Evolutionary conservation across 768 basidiomycete species (phyloP).

Genomic region (Gymnopilus junonius): DNA sequence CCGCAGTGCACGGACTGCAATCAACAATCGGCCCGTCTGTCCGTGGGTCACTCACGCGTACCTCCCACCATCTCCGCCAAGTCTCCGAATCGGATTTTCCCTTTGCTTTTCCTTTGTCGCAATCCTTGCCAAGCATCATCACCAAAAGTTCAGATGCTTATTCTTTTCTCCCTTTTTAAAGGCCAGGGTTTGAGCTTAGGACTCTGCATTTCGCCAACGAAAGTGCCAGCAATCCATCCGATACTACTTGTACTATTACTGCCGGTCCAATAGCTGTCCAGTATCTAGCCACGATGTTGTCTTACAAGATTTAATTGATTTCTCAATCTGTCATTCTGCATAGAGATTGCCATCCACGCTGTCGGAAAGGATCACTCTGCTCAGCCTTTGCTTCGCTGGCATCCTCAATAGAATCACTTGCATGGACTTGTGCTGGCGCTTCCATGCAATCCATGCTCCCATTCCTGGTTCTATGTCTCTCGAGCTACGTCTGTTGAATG

Average conservation of each 20-base stretch:
- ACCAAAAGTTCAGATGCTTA: neutral
- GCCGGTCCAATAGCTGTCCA: neutral
- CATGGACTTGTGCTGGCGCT: no score
- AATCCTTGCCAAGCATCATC: neutral
- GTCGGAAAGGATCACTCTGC: neutral
- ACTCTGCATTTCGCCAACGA: neutral
- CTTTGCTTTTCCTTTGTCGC: neutral
- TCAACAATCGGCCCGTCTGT: conserved; percentile 25
- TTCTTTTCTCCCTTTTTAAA: neutral
- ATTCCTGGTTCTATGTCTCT: no score
- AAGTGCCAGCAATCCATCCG: neutral
- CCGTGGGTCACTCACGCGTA: neutral
- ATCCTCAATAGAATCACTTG: neutral
- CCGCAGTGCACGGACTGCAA: conserved; percentile 31
- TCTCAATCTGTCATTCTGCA: neutral
- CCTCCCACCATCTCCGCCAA: neutral
- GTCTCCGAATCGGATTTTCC: neutral
- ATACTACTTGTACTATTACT: neutral
- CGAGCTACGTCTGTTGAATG: no score
- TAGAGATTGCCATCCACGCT: neutral
- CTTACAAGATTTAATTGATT: neutral
- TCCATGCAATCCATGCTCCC: no score
- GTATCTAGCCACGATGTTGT: neutral
- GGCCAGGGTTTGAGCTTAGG: no score
- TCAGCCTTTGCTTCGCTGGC: neutral